A percentile compares a stretch with the other conserved stretches of the same genome.
phyloP scores from a whole-genome alignment of 2,329 filamentous ascomycete species.

The Colletotrichum orchidophilum region DNA sequence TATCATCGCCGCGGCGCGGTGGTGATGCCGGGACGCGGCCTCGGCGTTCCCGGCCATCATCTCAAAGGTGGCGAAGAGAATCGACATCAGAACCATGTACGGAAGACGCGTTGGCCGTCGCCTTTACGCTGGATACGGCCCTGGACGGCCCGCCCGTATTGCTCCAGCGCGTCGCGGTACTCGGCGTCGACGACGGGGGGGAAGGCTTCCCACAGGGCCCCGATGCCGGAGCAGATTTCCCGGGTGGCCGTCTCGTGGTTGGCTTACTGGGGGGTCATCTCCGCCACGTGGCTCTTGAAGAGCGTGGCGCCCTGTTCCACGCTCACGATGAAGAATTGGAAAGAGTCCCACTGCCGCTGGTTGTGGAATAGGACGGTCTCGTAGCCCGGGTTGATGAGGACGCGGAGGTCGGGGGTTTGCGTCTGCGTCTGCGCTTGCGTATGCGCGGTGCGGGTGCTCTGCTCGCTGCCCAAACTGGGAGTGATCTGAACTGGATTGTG shows the following conservation, averaged over 20 bases:
- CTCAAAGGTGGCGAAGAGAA: constrained; percentile 21
- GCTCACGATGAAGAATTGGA: constrained; percentile 11
- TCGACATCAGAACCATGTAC: constrained; percentile 10
- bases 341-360: constrained; percentile 26
- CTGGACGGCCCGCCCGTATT: constrained; percentile 12
- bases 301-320: constrained; percentile 16
- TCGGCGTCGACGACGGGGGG: not conserved
- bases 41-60: constrained; percentile 9
- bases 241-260: not conserved
- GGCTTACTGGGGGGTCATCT: constrained; percentile 9
- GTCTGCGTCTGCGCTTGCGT: too few species aligned
- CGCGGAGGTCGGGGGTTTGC: not conserved
- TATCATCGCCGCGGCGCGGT: constrained; percentile 25
- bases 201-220: not conserved
- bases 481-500: not conserved
- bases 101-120: not conserved
- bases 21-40: constrained; percentile 6
- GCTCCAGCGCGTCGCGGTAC: constrained; percentile 12
- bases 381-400: constrained; percentile 3
- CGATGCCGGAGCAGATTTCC: constrained; percentile 22
- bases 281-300: not conserved
- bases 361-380: constrained; percentile 16
- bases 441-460: not conserved
- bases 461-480: not conserved
- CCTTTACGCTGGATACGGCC: not conserved